These are phyloP conservation scores for Stropharia rugosoannulata DNA, from an alignment of 768 basidiomycete species.

Conservation along the genomic window DNA sequence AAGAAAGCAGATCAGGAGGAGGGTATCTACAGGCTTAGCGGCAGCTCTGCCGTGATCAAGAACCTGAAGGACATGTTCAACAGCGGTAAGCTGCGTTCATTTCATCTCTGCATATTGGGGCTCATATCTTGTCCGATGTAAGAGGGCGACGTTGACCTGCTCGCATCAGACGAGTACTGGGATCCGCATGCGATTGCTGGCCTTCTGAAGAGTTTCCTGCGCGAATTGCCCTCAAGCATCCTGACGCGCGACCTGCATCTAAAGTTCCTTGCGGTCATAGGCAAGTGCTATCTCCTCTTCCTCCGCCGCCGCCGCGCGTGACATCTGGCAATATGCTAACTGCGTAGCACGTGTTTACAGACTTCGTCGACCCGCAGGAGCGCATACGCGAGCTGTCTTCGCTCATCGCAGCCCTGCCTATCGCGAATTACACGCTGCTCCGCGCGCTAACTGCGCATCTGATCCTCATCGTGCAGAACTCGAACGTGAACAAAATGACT, in stretches of 20 bases:
- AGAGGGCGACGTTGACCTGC: slow-evolving; percentile 97
- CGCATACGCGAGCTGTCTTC: slow-evolving; percentile 84
- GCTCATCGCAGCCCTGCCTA: slow-evolving; percentile 84
- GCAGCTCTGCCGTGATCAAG: slow-evolving; percentile 95
- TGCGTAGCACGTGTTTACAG: slow-evolving; percentile 37
- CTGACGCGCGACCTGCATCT: slow-evolving; percentile 91
- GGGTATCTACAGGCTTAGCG: slow-evolving; percentile 95
- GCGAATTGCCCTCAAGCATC: slow-evolving; percentile 91
- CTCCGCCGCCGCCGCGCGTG: neutral
- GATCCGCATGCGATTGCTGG: slow-evolving; percentile 98
- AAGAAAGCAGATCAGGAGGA: slow-evolving; percentile 96
- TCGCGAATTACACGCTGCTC: slow-evolving; percentile 91
- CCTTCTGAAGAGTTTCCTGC: slow-evolving; percentile 87
- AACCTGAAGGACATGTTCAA: slow-evolving; percentile 92
- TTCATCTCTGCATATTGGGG: slow-evolving; percentile 4
- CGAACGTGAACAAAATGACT: slow-evolving; percentile 93
- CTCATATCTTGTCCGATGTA: slow-evolving; percentile 14
- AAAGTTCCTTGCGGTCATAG: slow-evolving; percentile 89
- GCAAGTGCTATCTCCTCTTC: slow-evolving; percentile 45
- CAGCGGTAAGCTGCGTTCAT: slow-evolving; percentile 52
- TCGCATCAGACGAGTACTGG: slow-evolving; percentile 89
- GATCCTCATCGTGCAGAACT: slow-evolving; percentile 92
- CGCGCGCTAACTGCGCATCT: slow-evolving; percentile 94
- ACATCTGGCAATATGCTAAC: slow-evolving; percentile 9
- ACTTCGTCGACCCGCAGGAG: slow-evolving; percentile 86